Evolutionary conservation across 768 basidiomycete species (phyloP).

Genomic region (Candolleomyces aberdarensis): DNA sequence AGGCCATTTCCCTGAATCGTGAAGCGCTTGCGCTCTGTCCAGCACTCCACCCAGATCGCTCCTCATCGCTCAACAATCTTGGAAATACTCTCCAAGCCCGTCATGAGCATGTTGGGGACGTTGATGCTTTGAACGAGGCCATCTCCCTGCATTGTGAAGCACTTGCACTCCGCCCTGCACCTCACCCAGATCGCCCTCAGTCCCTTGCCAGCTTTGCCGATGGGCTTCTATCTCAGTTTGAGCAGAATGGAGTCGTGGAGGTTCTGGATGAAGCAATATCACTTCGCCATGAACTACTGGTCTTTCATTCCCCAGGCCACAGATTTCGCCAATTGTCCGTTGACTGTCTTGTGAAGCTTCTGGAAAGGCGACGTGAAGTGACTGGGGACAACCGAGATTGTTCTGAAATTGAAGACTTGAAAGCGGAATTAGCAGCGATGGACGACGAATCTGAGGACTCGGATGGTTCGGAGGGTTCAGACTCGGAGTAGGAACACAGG

Average conservation of each 20-base stretch:
- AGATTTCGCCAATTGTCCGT: background rate
- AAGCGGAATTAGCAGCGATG: no score
- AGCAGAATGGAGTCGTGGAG: no score
- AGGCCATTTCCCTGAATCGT: slow-evolving; percentile 7
- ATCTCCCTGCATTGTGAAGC: background rate
- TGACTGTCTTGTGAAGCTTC: slow-evolving; percentile 1
- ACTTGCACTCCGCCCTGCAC: background rate
- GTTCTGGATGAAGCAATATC: no score
- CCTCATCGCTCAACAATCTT: slow-evolving; percentile 5
- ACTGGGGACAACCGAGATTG: no score
- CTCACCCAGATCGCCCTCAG: background rate
- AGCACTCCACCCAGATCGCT: slow-evolving; percentile 6
- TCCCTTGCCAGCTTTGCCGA: slow-evolving; percentile 4
- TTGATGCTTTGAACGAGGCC: slow-evolving; percentile 1
- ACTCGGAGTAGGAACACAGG: no score
- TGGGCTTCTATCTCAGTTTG: background rate
- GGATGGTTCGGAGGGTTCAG: no score
- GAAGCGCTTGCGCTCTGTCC: slow-evolving; percentile 10
- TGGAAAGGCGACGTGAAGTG: no score
- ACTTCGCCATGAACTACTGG: background rate
- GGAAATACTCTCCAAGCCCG: slow-evolving; percentile 10
- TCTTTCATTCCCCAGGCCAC: background rate
- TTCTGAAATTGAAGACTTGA: no score
- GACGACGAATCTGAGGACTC: no score
- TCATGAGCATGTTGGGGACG: slow-evolving; percentile 9